Evolutionary conservation across 2,329 filamentous ascomycete species (phyloP).

Genomic region (Nemania serpens): DNA sequence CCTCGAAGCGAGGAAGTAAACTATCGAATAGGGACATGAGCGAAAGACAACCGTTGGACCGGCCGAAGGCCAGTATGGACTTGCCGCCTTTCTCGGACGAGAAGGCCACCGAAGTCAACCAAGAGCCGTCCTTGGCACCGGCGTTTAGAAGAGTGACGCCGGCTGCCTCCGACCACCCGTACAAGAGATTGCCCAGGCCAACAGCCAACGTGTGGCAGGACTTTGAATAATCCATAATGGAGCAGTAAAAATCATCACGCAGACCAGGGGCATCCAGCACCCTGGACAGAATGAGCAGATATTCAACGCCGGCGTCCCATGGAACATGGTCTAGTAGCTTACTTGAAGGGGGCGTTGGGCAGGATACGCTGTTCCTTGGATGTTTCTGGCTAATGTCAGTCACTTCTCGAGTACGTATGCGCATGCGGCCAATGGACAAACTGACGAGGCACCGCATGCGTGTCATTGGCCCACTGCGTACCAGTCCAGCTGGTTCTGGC

Average conservation of each 20-base stretch:
- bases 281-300: conserved; percentile 45
- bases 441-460: conserved; percentile 29
- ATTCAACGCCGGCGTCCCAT: neutral
- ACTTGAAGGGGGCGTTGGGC: conserved; percentile 79
- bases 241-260: conserved; percentile 96
- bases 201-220: conserved; percentile 79
- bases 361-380: conserved; percentile 51
- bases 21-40: conserved; percentile 78
- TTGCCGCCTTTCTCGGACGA: conserved; percentile 77
- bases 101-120: conserved; percentile 86
- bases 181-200: conserved; percentile 77
- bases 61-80: conserved; percentile 82
- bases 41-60: conserved; percentile 75
- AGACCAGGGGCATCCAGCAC: conserved; percentile 87
- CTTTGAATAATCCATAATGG: conserved; percentile 81
- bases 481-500: conserved; percentile 50
- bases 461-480: conserved; percentile 45
- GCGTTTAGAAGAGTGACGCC: conserved; percentile 64
- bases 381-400: conserved; percentile 27
- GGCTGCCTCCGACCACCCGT: conserved; percentile 82
- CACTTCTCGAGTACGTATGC: neutral
- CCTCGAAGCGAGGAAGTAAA: conserved; percentile 71
- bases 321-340: conserved; percentile 40
- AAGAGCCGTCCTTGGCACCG: conserved; percentile 52
- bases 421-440: neutral